Percentiles rank a stretch among this genome's conserved stretches.
These are phyloP conservation scores for Chalara sp. DNA, from an alignment of 2,329 filamentous ascomycete species.

Conservation along the genomic window DNA sequence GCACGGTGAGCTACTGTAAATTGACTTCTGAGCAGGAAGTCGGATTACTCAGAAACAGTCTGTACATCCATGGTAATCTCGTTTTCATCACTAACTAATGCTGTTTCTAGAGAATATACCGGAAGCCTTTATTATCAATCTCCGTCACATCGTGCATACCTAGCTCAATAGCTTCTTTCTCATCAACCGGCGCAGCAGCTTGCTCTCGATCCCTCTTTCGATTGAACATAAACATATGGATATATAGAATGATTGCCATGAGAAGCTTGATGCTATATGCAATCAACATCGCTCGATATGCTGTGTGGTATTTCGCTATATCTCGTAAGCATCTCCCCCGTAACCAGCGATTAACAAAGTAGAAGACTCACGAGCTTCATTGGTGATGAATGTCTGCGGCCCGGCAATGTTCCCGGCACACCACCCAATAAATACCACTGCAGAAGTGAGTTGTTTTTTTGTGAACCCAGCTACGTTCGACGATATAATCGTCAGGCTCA, in stretches of 20 bases:
- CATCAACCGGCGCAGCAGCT: constrained; percentile 32
- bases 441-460: constrained; percentile 46
- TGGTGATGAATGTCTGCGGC: constrained; percentile 23
- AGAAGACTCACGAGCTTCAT: constrained; percentile 20
- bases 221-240: constrained; percentile 49
- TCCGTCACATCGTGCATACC: constrained; percentile 51
- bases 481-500: constrained; percentile 45
- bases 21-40: too few species aligned
- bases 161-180: constrained; percentile 43
- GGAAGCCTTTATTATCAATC: constrained; percentile 46
- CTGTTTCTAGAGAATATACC: constrained; percentile 36
- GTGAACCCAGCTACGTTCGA: constrained; percentile 47
- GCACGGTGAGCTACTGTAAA: too few species aligned
- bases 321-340: neutral
- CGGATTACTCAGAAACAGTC: too few species aligned
- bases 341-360: neutral
- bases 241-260: constrained; percentile 42
- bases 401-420: constrained; percentile 49
- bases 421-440: constrained; percentile 46
- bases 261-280: constrained; percentile 47
- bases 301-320: constrained; percentile 27
- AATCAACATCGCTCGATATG: constrained; percentile 39
- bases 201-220: constrained; percentile 44
- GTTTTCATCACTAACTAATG: too few species aligned
- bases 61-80: too few species aligned